These are phyloP conservation scores for Naganishia kalamii DNA, from an alignment of 768 basidiomycete genomes.

Conservation along the genomic window DNA sequence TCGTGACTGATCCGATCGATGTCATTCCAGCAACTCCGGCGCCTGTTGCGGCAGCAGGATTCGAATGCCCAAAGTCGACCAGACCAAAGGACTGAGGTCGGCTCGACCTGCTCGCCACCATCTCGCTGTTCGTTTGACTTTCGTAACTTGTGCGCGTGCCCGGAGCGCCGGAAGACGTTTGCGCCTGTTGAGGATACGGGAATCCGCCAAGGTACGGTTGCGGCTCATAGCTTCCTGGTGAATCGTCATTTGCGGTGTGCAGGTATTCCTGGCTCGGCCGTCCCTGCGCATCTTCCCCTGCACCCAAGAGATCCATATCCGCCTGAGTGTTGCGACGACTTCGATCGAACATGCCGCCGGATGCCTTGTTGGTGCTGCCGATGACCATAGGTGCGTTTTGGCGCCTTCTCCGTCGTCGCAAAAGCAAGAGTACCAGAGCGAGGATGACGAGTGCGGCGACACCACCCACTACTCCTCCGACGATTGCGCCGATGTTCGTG, in stretches of 20 bases:
- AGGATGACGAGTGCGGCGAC: slow-evolving; percentile 44
- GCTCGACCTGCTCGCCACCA: background rate
- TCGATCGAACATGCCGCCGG: background rate
- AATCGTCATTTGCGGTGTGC: background rate
- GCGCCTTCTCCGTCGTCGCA: slow-evolving; percentile 29
- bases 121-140: background rate
- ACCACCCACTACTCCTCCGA: slow-evolving; percentile 45
- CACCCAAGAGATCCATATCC: slow-evolving; percentile 9
- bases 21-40: background rate
- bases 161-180: background rate
- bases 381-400: slow-evolving; percentile 7
- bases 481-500: slow-evolving; percentile 35
- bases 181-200: background rate
- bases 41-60: background rate
- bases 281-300: slow-evolving; percentile 5
- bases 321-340: slow-evolving; percentile 1
- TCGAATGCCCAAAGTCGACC: slow-evolving; percentile 2
- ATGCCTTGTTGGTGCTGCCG: background rate
- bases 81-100: slow-evolving; percentile 6
- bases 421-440: slow-evolving; percentile 40
- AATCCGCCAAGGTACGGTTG: background rate
- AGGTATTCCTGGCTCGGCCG: background rate
- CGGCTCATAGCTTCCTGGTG: slow-evolving; percentile 10
- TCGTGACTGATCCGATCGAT: background rate
- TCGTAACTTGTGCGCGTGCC: slow-evolving; percentile 1